Evolutionary conservation across 441 rosid species (phyloP), one percentile per base, ranked within the genome.

Genomic region (Eutrema salsugineum): DNA sequence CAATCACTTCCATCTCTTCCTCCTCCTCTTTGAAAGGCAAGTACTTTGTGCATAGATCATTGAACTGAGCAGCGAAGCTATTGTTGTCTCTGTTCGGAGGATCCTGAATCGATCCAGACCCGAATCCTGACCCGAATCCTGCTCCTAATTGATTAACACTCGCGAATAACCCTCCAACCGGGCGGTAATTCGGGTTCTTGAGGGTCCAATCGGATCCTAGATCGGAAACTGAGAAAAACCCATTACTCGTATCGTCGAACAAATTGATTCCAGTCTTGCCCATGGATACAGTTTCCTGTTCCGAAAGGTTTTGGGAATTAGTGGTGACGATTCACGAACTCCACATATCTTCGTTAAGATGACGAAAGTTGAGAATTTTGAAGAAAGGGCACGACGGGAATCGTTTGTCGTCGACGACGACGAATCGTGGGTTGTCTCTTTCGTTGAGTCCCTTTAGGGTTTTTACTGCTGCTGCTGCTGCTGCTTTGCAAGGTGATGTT

Each of bases 101-200:
- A 63, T 84, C 77, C 77, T 72, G 68, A 10, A 81, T 79, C 0
- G 90, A 74, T 49, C 60, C 70, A 7, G 71, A 65, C 2, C 71
- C 53, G 19, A 65, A 9, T 46, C 60, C 71, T 33, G 81, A 81
- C 40, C 89, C 88, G 36, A 84, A 82, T 22, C 89, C 91, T 82
- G 83, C 79, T 74, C 97, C 97, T 83, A 84, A 73, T 61, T 85
- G 96, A 70, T 88, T 83, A 15, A 90, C 93, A 50, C 94, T 87
- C 0, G 96, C 96, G 73, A 88, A 90, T 15, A 92, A 82, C 9
- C 90, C 91, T 36, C 94, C 97, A 44, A 90, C 88, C 15, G 81
- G 85, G 44, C 63, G 63, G 66, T 60, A 65, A 17, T 40, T 67
- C 30, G 47, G 75, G 32, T 78, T 85, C 42, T 77, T 79, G 8